Conservation (phyloP, 2,329 filamentous ascomycete genomes). For the Fusarium succisae region DNA sequence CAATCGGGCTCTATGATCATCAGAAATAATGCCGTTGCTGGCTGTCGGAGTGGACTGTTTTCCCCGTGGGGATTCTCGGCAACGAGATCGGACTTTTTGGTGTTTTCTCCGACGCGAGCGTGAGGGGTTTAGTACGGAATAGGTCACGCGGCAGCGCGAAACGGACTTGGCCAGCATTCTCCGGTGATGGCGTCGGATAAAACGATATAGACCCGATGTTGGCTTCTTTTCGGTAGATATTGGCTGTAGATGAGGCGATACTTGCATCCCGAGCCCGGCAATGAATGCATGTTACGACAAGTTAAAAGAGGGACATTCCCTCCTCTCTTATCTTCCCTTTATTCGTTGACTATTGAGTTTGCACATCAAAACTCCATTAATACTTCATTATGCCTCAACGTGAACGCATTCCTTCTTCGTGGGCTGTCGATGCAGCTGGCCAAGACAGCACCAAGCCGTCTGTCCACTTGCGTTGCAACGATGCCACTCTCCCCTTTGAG, state of each 20-base stretch:
- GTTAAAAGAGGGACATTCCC: background rate
- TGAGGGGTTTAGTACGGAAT: background rate
- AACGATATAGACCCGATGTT: background rate
- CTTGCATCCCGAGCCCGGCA: background rate
- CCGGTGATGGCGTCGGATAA: background rate
- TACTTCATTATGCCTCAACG: constrained; percentile 40
- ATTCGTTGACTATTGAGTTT: background rate
- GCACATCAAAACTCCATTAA: background rate
- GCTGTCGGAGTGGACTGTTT: background rate
- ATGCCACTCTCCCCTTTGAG: constrained; percentile 52
- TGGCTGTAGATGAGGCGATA: background rate
- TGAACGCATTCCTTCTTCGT: constrained; percentile 43
- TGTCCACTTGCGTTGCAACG: constrained; percentile 35
- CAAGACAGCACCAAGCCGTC: constrained; percentile 41
- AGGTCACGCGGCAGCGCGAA: background rate
- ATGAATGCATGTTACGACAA: background rate
- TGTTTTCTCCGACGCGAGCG: background rate
- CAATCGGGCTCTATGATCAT: background rate
- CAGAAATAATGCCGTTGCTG: background rate
- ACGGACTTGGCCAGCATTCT: background rate
- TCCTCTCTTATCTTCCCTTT: too few species aligned
- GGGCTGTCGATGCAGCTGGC: constrained; percentile 40
- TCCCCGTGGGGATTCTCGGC: background rate
- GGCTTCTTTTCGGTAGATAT: background rate
- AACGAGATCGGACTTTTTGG: background rate